Evolutionary conservation across 345 rosid genomes (phyloP), one percentile per base, ranked within the genome.

Genomic region (Salix brachista): DNA sequence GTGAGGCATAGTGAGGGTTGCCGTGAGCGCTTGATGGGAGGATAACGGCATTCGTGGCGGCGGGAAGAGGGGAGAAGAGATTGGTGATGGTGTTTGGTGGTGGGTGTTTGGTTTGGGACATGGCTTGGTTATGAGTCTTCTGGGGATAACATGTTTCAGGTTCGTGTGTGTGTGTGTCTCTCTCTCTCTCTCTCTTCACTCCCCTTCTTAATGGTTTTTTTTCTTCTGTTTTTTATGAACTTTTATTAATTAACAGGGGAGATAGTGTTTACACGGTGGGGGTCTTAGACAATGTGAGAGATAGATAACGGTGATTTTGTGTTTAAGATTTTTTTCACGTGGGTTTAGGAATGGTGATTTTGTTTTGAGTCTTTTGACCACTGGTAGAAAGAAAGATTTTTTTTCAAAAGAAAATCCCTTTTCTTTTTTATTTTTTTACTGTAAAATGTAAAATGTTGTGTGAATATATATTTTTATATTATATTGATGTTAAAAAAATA

Each of bases 51-150:
- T 79, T 77, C 71, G 56, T 12, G 52, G 71, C 82, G 72, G 67
- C 25, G 75, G 44, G 8, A 36, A 1, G 14, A 39, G 12, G 54
- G 76, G 12, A 73, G 21, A 28, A 71, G 48, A 58, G 70, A 48
- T 32, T 71, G 32, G 48, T 25, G 70, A 26, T 9, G 73, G 44
- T 28, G 77, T 34, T 23, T 74, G 58, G 61, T 65, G 79, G 74
- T 26, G 44, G 65, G 58, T 25, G 72, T 18, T 9, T 71, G 39
- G 23, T 28, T 6, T 39, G 37, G 84, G 73, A 70, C 82, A 70
- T 81, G 82, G 84, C 67, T 72, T 78, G 61, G 58, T 39, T 82
- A 82, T 70, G 77, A 64, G 64, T 54, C 36, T 28, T 77, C 32
- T 39, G 76, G 62, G 73, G 78, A 61, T 74, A 17, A 32, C 79